Evolutionary conservation across 1,284 basidiomycete genomes (phyloP).

Genomic region (Austroboletus niveus): DNA sequence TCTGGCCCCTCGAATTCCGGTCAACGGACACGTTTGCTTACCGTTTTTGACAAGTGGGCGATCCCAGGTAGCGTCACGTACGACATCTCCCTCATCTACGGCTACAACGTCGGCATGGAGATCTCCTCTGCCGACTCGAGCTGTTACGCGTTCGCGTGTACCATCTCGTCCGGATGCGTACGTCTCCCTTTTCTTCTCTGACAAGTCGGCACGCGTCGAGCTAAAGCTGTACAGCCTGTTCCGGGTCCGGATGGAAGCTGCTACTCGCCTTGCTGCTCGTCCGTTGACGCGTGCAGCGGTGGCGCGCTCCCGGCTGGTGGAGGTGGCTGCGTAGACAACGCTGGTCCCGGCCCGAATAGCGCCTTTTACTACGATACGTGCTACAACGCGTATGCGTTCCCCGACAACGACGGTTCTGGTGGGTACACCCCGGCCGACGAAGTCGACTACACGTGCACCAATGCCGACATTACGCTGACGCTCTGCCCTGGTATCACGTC

Average conservation of each 20-base stretch:
- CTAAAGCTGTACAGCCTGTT: slow-evolving; percentile 21
- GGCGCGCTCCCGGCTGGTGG: slow-evolving; percentile 30
- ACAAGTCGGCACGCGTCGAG: too few relatives aligned
- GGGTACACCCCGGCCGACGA: slow-evolving; percentile 26
- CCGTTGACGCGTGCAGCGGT: slow-evolving; percentile 18
- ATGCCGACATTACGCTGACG: slow-evolving; percentile 32
- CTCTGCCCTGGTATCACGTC: slow-evolving; percentile 33
- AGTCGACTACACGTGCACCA: slow-evolving; percentile 32
- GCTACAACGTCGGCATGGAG: slow-evolving; percentile 38
- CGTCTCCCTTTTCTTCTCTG: slow-evolving; percentile 3
- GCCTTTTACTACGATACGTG: slow-evolving; percentile 30
- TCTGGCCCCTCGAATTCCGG: background rate
- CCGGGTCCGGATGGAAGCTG: slow-evolving; percentile 25
- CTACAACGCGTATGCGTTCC: slow-evolving; percentile 31
- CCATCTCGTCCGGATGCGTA: slow-evolving; percentile 27
- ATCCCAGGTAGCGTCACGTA: slow-evolving; percentile 31
- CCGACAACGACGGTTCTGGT: slow-evolving; percentile 31
- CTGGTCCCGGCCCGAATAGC: slow-evolving; percentile 31
- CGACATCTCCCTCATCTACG: slow-evolving; percentile 38
- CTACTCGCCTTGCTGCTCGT: slow-evolving; percentile 32
- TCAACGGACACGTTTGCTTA: too few relatives aligned
- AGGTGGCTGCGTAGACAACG: slow-evolving; percentile 30
- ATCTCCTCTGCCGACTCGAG: slow-evolving; percentile 30
- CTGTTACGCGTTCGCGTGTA: slow-evolving; percentile 33
- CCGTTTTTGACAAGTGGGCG: slow-evolving; percentile 6